Base-by-base conservation (phyloP, 75 land plant genomes). In the Selaginella tamariscina region DNA sequence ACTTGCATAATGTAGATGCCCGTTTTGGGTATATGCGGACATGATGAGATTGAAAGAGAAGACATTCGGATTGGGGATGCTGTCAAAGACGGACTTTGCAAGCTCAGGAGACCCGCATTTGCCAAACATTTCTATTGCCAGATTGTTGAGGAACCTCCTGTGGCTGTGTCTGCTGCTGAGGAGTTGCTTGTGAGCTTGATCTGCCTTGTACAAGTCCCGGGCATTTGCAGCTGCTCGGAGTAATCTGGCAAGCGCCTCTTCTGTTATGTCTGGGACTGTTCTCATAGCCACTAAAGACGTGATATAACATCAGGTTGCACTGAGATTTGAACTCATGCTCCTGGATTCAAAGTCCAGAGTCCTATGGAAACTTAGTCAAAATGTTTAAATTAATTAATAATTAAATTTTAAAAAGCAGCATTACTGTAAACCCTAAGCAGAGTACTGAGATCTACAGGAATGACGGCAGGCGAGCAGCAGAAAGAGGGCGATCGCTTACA, bases 11-110 rank as follows among this genome's bases (percentile, higher is more conserved):
- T 23, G 9, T 2, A 59, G 8, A 5, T n/a, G 62, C 5, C 62
- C 18, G 26, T n/a, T 23, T 5, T 59, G 62, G 2, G 62, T n/a
- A n/a, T 59, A 59, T 8, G 62, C 62, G 26, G 27, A 8, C 23
- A 59, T 21, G n/a, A 59, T 59, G 27, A 59, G 8, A n/a, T 59
- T 59, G n/a, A 8, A 59, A 2, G 62, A 59, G 26, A 23, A 59
- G 26, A 21, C 26, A n/a, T 59, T 59, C 62, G 5, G 8, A n/a
- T 5, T 8, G 21, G 62, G 62, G 21, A 59, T 59, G 8, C 8
- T 8, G 21, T 59, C 62, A n/a, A 59, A 59, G 26, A 59, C 62
- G 21, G 9, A 23, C 5, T n/a, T 2, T 9, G 62, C 62, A 5
- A 9, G n/a, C 9, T 59, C 62, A 8, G 26, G 26, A n/a, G 18